Conservation (phyloP, 306 rosid genomes). For the Ormosia semicastrata region DNA sequence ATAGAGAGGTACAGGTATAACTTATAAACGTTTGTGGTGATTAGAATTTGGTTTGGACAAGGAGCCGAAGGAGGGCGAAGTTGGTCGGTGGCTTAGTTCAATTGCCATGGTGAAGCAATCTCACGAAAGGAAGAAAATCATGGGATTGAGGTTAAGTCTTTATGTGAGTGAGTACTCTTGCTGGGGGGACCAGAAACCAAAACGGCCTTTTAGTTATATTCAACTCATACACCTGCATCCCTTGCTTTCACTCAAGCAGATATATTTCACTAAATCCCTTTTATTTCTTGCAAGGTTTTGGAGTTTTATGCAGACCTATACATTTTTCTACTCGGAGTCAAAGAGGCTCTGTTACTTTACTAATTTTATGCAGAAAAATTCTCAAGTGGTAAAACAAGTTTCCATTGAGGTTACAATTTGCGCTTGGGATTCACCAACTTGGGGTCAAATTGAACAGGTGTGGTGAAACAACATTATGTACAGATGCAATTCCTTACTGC, state of each 20-base stretch:
- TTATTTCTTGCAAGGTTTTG: not conserved
- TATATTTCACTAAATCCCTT: not conserved
- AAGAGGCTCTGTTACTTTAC: not conserved
- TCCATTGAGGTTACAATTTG: not conserved
- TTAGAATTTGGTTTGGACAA: not conserved
- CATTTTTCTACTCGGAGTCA: not conserved
- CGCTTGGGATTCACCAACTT: not conserved
- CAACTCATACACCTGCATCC: not conserved
- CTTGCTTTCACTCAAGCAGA: not conserved
- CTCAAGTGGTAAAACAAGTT: not conserved
- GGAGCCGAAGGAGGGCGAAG: not conserved
- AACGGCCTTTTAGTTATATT: not conserved
- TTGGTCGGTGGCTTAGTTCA: not conserved
- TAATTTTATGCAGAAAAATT: not conserved
- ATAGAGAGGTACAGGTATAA: not conserved
- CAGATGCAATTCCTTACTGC: conserved; percentile 1
- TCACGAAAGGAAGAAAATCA: not conserved
- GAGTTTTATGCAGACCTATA: not conserved
- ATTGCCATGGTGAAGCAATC: not conserved
- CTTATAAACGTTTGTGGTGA: not conserved
- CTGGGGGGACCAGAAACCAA: not conserved
- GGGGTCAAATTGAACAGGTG: not conserved
- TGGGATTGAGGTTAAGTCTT: not conserved
- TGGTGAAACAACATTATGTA: conserved; percentile 2
- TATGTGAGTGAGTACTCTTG: not conserved